Percentiles rank a stretch among this genome's conserved stretches.
These are phyloP conservation scores for Fistulina hepatica DNA, from an alignment of 1,284 basidiomycete species.

Conservation along the genomic window DNA sequence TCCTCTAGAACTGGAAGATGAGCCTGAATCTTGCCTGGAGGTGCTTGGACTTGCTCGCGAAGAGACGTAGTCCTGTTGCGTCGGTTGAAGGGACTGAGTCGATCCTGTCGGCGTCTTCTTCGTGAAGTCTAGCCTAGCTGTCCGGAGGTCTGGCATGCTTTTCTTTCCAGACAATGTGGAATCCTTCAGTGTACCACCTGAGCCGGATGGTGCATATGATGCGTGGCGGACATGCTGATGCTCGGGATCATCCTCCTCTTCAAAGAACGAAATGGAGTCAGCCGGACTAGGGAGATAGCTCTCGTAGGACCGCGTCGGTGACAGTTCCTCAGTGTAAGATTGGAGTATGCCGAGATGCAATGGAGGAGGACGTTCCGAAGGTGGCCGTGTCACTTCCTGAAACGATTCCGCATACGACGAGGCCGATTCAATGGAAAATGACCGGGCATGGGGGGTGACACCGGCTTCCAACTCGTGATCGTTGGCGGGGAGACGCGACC, in stretches of 20 bases:
- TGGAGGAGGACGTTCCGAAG: slow-evolving; percentile 32
- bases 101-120: slow-evolving; percentile 15
- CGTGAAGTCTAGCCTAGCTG: slow-evolving; percentile 33
- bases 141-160: slow-evolving; percentile 79
- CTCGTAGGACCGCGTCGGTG: slow-evolving; percentile 44
- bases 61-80: slow-evolving; percentile 27
- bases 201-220: slow-evolving; percentile 16
- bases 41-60: slow-evolving; percentile 32
- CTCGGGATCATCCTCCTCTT: slow-evolving; percentile 23
- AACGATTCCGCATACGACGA: slow-evolving; percentile 35
- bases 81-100: neutral
- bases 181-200: slow-evolving; percentile 11
- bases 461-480: slow-evolving; percentile 26
- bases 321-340: slow-evolving; percentile 29
- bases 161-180: slow-evolving; percentile 68
- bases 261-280: slow-evolving; percentile 36
- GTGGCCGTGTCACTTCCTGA: slow-evolving; percentile 19
- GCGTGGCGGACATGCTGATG: slow-evolving; percentile 13
- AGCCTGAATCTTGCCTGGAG: slow-evolving; percentile 34
- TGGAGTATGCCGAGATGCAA: slow-evolving; percentile 38
- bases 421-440: slow-evolving; percentile 56
- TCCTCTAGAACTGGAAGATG: slow-evolving; percentile 26
- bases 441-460: slow-evolving; percentile 44
- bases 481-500: slow-evolving; percentile 29
- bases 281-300: slow-evolving; percentile 49